Evolutionary conservation across 371 early-diverging fungal genomes (phyloP).

Genomic region (Mucor lusitanicus): DNA sequence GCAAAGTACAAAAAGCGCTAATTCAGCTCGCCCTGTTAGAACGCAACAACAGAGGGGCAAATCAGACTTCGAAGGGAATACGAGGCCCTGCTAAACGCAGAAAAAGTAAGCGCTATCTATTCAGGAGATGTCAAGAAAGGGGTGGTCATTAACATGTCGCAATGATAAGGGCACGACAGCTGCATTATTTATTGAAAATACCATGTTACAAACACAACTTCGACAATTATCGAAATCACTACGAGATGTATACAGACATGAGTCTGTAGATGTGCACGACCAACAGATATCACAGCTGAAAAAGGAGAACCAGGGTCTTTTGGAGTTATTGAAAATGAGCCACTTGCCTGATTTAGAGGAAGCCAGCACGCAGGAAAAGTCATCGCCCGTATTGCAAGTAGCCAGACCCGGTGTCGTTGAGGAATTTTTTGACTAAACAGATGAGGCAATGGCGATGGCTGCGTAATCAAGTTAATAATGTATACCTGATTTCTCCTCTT

Average conservation of each 20-base stretch:
- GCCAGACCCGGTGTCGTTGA: slow-evolving; percentile 13
- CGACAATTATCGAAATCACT: slow-evolving; percentile 26
- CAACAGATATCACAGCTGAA: slow-evolving; percentile 28
- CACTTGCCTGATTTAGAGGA: background rate
- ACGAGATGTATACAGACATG: slow-evolving; percentile 22
- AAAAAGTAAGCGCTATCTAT: slow-evolving; percentile 28
- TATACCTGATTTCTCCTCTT: background rate
- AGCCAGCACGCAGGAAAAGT: background rate
- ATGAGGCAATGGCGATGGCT: background rate
- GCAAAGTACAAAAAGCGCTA: background rate
- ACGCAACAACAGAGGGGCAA: slow-evolving; percentile 36
- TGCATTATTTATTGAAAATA: slow-evolving; percentile 44
- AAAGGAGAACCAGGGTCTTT: slow-evolving; percentile 33
- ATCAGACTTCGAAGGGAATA: slow-evolving; percentile 37
- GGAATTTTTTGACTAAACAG: slow-evolving; percentile 14
- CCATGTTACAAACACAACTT: slow-evolving; percentile 36
- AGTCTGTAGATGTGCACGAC: slow-evolving; percentile 18
- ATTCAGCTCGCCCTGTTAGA: slow-evolving; percentile 17
- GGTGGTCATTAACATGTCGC: background rate
- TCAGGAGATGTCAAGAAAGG: background rate
- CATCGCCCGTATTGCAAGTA: slow-evolving; percentile 15
- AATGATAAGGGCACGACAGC: slow-evolving; percentile 36
- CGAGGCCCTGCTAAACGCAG: slow-evolving; percentile 47
- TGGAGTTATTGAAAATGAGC: slow-evolving; percentile 25
- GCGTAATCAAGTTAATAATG: background rate